Evolutionary conservation across 257 asterid species (phyloP), one percentile per base, ranked within the genome.

Genomic region (Penstemon newberryi): DNA sequence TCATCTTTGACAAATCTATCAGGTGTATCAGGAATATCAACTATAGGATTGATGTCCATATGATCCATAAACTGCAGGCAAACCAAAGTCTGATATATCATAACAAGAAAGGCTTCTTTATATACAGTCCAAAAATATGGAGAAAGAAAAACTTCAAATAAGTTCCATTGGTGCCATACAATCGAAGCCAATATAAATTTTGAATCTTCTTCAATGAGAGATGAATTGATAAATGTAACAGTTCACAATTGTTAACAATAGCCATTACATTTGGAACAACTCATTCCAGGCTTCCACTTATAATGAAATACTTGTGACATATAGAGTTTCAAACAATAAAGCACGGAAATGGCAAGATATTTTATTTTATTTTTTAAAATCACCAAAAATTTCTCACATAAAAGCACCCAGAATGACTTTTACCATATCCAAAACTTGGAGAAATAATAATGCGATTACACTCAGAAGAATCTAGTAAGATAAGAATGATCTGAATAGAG

Each of bases 1-100:
- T 75, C 83, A 56, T 66, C 67, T 36, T 19, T 61, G 40, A 15
- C 67, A 52, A 80, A 77, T 78, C 89, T 80, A 66, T 83, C 89
- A 0, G 97, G 96, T 72, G 96, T 88, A 70, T 86, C 97, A 5
- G 96, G 96, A 72, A 90, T 82, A 70, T 81, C 94, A 45, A 75
- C 18, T 18, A 68, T 41, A 56, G 60, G 62, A 78, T 84, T 93
- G 54, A 78, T 46, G 63, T 82, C 87, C 85, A 86, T 74, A n/a
- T 66, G 78, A 76, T 90, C 92, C 96, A 88, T 88, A 62, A 33
- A 71, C 92, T 90, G 85, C 65, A 80, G 36, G 63, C 8, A 44
- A 65, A 72, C 51, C 33, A 25, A 25, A 25, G 33, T 25, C 33
- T 1, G 33, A 25, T 1, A 25, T 25, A 25, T 25, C 33, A 25